Conservation (phyloP, 2,329 filamentous ascomycete species). For the Byssoonygena ceratinophila region DNA sequence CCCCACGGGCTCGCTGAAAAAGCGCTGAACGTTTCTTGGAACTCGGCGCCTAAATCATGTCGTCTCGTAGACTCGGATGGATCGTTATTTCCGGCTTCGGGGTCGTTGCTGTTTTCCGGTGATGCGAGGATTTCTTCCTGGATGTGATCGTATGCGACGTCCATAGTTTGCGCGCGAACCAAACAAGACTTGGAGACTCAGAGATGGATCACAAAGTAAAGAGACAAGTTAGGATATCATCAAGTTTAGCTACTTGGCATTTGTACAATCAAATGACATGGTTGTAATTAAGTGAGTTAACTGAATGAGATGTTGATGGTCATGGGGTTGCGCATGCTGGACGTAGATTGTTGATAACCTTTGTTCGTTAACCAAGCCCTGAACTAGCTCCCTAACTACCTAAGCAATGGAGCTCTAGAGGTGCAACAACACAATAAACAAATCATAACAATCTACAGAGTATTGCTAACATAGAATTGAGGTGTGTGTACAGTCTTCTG, state of each 20-base stretch:
- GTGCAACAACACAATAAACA: too few relatives aligned
- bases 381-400: too few relatives aligned
- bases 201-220: neutral
- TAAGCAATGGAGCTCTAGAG: too few relatives aligned
- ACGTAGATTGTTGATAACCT: too few relatives aligned
- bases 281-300: neutral
- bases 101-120: conserved; percentile 42
- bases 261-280: neutral
- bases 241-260: neutral
- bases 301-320: neutral
- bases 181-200: neutral
- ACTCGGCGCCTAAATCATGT: conserved; percentile 64
- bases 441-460: too few relatives aligned
- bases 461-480: too few relatives aligned
- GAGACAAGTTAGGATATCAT: neutral
- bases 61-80: conserved; percentile 22
- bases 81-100: conserved; percentile 36
- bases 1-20: conserved; percentile 91
- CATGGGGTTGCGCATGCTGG: neutral
- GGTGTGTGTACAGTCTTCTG: too few relatives aligned
- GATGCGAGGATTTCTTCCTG: conserved; percentile 63
- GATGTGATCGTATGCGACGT: conserved; percentile 95
- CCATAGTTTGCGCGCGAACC: conserved; percentile 50
- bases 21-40: conserved; percentile 91
- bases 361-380: too few relatives aligned